Percentiles rank a stretch among this genome's conserved stretches.
phyloP scores from a whole-genome alignment of 2,329 filamentous ascomycete genomes.

The Penicillium vulpinum region DNA sequence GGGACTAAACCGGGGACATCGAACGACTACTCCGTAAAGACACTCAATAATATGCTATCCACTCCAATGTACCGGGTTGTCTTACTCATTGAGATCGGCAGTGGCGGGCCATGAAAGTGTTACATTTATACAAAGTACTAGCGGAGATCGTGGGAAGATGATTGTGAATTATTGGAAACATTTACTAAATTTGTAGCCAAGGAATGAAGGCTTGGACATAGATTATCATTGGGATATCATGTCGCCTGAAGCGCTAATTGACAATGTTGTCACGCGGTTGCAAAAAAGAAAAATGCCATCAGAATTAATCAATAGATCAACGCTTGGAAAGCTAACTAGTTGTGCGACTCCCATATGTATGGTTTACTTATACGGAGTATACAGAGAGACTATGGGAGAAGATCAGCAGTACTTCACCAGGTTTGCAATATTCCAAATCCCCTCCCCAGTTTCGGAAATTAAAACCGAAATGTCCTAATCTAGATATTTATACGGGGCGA shows the following conservation, averaged over 20 bases:
- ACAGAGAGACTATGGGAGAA: background rate
- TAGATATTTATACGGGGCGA: background rate
- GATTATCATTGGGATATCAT: background rate
- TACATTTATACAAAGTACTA: background rate
- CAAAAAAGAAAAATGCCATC: background rate
- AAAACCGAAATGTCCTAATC: background rate
- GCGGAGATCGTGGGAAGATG: background rate
- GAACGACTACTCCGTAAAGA: background rate
- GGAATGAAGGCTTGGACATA: background rate
- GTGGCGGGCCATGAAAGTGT: background rate
- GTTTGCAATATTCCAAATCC: background rate
- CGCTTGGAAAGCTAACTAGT: background rate
- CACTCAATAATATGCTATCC: background rate
- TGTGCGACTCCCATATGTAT: background rate
- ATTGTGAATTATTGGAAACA: background rate
- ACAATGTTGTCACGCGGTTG: background rate
- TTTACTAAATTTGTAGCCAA: background rate
- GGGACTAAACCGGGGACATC: background rate
- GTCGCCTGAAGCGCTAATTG: background rate
- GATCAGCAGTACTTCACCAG: background rate
- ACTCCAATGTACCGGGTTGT: background rate
- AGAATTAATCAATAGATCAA: background rate
- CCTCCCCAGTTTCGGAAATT: background rate
- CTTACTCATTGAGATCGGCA: conserved; percentile 2
- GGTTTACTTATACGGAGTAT: background rate